Evolutionary conservation across 805 yeast species (phyloP).

Genomic region (Wickerhamomyces xylosicus): DNA sequence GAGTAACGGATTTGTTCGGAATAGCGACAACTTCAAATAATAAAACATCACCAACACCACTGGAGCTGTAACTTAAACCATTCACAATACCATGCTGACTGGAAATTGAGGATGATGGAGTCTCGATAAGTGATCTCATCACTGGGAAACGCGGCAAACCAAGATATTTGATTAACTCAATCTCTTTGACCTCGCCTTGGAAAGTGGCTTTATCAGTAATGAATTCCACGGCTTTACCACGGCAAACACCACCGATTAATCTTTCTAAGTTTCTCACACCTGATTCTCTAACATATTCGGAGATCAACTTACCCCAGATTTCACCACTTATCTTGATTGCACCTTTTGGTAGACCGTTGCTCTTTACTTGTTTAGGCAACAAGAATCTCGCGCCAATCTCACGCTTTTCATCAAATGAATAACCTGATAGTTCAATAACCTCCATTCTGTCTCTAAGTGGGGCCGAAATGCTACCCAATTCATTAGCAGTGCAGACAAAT

Average conservation of each 20-base stretch:
- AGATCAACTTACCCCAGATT: slow-evolving; percentile 51
- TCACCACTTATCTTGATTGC: slow-evolving; percentile 38
- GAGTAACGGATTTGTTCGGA: slow-evolving; percentile 24
- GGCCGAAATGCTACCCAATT: slow-evolving; percentile 55
- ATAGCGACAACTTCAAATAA: slow-evolving; percentile 71
- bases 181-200: slow-evolving; percentile 27
- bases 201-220: slow-evolving; percentile 12
- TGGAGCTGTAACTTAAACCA: slow-evolving; percentile 80
- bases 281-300: slow-evolving; percentile 71
- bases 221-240: slow-evolving; percentile 73
- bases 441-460: slow-evolving; percentile 83
- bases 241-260: slow-evolving; percentile 61
- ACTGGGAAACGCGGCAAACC: slow-evolving; percentile 50
- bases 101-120: slow-evolving; percentile 30
- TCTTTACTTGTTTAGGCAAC: slow-evolving; percentile 62
- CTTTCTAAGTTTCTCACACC: slow-evolving; percentile 81
- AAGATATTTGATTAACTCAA: slow-evolving; percentile 56
- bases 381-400: slow-evolving; percentile 60
- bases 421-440: slow-evolving; percentile 67
- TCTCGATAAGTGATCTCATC: slow-evolving; percentile 31
- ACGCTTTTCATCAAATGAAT: slow-evolving; percentile 67
- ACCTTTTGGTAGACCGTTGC: slow-evolving; percentile 48
- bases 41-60: slow-evolving; percentile 76
- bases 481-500: slow-evolving; percentile 82
- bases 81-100: slow-evolving; percentile 66